Conservation (phyloP, 345 rosid species). For the Syzygium aromaticum region DNA sequence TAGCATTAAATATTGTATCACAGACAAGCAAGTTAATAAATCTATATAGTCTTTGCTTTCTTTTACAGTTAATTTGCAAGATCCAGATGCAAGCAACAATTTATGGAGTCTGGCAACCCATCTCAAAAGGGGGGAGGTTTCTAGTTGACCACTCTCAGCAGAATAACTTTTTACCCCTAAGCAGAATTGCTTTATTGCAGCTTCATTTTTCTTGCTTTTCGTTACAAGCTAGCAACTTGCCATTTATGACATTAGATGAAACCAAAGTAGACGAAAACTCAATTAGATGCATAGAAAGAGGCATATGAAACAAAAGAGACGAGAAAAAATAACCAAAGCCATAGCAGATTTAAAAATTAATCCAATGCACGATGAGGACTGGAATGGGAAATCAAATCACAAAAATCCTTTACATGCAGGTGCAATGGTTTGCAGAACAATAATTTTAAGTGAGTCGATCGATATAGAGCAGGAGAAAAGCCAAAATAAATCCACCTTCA, state of each 20-base stretch:
- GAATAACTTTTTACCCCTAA: background rate
- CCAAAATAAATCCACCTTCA: conserved; percentile 35
- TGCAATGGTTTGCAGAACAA: background rate
- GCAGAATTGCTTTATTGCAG: background rate
- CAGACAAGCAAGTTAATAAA: background rate
- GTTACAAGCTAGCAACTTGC: background rate
- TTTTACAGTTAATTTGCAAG: background rate
- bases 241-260: background rate
- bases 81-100: background rate
- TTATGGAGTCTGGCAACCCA: background rate
- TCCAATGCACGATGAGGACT: background rate
- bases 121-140: background rate
- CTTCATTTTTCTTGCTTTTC: background rate
- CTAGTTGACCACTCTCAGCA: background rate
- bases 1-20: background rate
- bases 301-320: background rate
- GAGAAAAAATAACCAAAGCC: background rate
- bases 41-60: background rate
- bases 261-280: background rate
- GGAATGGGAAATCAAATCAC: background rate
- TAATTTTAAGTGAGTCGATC: background rate
- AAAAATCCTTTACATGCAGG: background rate
- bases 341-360: background rate
- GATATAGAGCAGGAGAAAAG: background rate
- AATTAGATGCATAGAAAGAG: background rate